Evolutionary conservation across 2,329 filamentous ascomycete genomes (phyloP), one percentile per base, ranked within the genome.

Genomic region (Fusarium oligoseptatum): DNA sequence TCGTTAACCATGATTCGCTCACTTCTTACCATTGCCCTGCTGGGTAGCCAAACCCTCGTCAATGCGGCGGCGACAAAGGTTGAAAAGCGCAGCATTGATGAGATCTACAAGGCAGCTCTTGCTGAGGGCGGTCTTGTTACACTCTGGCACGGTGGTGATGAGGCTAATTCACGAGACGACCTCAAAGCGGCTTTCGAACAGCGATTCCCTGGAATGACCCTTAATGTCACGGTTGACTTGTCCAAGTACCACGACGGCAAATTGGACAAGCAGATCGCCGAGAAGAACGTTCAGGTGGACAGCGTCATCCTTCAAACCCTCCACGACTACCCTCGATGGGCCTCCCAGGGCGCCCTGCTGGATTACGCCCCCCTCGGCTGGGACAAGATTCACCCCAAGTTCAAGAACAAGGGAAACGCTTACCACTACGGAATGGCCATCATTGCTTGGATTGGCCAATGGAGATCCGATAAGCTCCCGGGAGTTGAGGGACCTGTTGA

Each of bases 211-310:
- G 83, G 84, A 8, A 85, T 89, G 66, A 86, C 83, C 4, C 83
- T 90, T 15, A 88, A 90, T 72, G 60, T 88, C 39, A 89, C 88
- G 0, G 86, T 89, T 43, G 88, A 89, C 68, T 76, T 90, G 0
- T 89, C 87, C 67, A 90, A 90, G 74, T 90, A 90, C 70, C 88
- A 88, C 72, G 86, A 88, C 66, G 81, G 74, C 22, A 80, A 81
- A 8, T 72, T 89, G 8, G 87, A 90, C 72, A 77, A 83, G 41
- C 85, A 87, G 65, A 78, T 88, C 2, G 84, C 82, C 10, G 81
- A 80, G 4, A 50, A 74, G 12, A 58, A 64, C 9, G 80, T 85
- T 11, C 82, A 81, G 14, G 82, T 86, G 20, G 89, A 90, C 50
- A 77, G 75, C 10, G 20, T 77, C 15, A 77, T 77, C 10, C 76